These are phyloP conservation scores for Moesziomyces sp. DNA, from an alignment of 1,284 basidiomycete species.

Conservation along the genomic window DNA sequence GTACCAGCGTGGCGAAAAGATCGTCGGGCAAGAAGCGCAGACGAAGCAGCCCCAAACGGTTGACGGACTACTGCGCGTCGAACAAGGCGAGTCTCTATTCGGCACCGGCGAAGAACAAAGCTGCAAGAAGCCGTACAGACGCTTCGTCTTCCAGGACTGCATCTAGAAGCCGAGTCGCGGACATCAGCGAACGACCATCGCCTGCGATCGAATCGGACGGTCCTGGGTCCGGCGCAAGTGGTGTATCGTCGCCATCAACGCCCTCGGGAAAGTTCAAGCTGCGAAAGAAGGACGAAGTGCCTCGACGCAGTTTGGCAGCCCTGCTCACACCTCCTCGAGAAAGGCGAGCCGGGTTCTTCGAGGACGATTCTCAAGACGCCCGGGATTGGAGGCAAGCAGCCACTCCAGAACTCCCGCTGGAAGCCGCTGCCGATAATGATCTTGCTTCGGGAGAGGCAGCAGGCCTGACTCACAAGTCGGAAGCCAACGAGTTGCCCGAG, in stretches of 20 bases:
- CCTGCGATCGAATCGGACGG: conserved; percentile 6
- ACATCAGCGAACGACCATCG: neutral
- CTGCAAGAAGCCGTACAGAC: neutral
- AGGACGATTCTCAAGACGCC: neutral
- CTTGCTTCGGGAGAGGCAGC: neutral
- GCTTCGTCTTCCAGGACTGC: neutral
- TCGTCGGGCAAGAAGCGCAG: neutral
- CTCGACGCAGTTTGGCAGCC: conserved; percentile 9
- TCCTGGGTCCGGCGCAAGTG: neutral
- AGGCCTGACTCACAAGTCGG: neutral
- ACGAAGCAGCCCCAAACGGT: neutral
- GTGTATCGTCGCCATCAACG: conserved; percentile 17
- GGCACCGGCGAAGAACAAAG: neutral
- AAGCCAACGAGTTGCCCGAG: neutral
- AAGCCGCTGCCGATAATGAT: neutral
- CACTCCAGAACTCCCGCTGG: neutral
- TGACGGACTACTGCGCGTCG: neutral
- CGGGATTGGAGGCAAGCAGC: neutral
- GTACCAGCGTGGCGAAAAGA: too few relatives aligned
- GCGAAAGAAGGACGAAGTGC: conserved; percentile 21
- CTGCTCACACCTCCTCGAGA: conserved; percentile 12
- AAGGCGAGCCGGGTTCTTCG: neutral
- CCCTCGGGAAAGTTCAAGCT: conserved; percentile 23
- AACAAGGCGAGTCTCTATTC: neutral
- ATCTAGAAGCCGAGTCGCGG: neutral